A percentile compares a stretch with the other conserved stretches of the same genome.
Conservation (phyloP, 176 grass and related monocot species). For the Hsuehochloa calcarea region DNA sequence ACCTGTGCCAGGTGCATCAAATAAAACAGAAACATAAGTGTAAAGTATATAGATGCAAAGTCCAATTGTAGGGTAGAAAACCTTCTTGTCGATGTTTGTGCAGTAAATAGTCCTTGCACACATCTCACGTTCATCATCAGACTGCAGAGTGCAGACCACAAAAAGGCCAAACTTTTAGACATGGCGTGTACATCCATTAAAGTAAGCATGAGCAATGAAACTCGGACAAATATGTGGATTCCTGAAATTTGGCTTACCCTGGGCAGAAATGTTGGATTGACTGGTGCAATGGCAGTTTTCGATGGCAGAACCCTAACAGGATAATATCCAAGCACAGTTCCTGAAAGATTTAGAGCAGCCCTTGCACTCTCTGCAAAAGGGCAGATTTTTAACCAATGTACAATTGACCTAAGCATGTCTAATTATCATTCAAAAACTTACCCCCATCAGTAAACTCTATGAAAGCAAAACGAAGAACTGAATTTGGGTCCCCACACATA, state of each 20-base stretch:
- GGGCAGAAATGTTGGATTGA: slow-evolving; percentile 89
- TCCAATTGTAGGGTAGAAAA: slow-evolving; percentile 32
- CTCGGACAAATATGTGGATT: slow-evolving; percentile 5
- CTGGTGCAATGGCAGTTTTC: slow-evolving; percentile 97
- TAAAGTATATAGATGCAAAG: not conserved
- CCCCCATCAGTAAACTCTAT: slow-evolving; percentile 99
- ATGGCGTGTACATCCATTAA: slow-evolving; percentile 3
- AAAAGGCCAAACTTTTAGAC: slow-evolving; percentile 17
- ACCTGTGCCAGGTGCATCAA: slow-evolving; percentile 53
- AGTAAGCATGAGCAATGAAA: not conserved
- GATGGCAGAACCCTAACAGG: slow-evolving; percentile 97
- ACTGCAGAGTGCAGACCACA: slow-evolving; percentile 64
- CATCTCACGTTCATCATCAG: slow-evolving; percentile 98
- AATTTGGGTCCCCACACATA: slow-evolving; percentile 97
- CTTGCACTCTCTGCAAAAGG: slow-evolving; percentile 69
- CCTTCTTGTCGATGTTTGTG: slow-evolving; percentile 99
- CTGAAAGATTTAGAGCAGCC: slow-evolving; percentile 82
- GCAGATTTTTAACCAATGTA: slow-evolving; percentile 25
- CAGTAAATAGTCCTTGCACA: slow-evolving; percentile 99
- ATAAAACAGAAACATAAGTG: slow-evolving; percentile 26
- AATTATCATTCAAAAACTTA: slow-evolving; percentile 39
- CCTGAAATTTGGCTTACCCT: slow-evolving; percentile 58
- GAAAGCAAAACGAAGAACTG: slow-evolving; percentile 98
- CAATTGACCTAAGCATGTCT: slow-evolving; percentile 23
- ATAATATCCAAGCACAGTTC: slow-evolving; percentile 95